These are phyloP conservation scores for Hydnum rufescens DNA, from an alignment of 768 basidiomycete species.

Conservation along the genomic window DNA sequence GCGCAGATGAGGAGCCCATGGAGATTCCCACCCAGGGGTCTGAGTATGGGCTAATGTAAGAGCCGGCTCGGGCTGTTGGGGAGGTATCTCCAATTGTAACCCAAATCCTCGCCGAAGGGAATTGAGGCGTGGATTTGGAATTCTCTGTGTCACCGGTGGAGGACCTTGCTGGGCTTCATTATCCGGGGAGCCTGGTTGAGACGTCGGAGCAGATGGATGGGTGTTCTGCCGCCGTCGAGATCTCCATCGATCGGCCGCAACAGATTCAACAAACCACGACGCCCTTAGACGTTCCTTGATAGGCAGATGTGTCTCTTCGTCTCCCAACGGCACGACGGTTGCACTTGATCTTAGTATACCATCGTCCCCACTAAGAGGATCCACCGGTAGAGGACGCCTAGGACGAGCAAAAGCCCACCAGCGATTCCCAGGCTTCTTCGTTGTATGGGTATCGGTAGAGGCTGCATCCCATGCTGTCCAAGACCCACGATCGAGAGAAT, in stretches of 20 bases:
- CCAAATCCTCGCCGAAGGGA: no score
- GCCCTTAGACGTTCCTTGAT: slow-evolving; percentile 3
- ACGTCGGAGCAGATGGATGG: slow-evolving; percentile 6
- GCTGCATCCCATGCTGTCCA: background rate
- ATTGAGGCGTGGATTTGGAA: no score
- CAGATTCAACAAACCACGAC: slow-evolving; percentile 10
- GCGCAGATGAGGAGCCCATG: slow-evolving; percentile 29
- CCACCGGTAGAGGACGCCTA: slow-evolving; percentile 1
- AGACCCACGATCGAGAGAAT: background rate
- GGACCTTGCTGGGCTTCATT: no score
- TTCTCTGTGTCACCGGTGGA: no score
- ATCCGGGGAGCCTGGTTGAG: slow-evolving; percentile 18
- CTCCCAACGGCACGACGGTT: slow-evolving; percentile 2
- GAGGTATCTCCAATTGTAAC: no score
- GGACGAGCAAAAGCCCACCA: background rate
- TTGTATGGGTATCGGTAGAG: background rate
- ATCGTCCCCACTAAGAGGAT: slow-evolving; percentile 3
- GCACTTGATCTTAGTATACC: slow-evolving; percentile 5
- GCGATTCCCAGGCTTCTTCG: background rate
- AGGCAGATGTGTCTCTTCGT: no score
- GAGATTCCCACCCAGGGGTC: slow-evolving; percentile 49
- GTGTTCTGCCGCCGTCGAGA: background rate
- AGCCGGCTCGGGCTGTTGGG: no score
- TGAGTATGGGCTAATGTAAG: slow-evolving; percentile 35
- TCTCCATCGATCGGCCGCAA: background rate